Evolutionary conservation across 2,329 filamentous ascomycete species (phyloP).

Genomic region (Alternaria solani): DNA sequence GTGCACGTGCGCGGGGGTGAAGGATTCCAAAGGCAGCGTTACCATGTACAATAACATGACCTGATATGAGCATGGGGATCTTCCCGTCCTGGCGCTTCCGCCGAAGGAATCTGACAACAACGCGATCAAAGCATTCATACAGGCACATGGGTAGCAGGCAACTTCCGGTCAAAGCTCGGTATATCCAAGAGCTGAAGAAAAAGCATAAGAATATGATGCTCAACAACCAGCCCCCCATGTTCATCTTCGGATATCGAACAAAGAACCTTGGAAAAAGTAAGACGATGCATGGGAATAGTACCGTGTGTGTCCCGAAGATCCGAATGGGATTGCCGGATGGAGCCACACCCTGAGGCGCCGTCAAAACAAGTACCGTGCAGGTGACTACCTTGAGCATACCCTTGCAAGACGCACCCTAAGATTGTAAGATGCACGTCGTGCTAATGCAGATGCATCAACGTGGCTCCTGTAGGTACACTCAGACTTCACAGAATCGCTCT

Average conservation of each 20-base stretch:
- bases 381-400: conserved; percentile 4
- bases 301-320: neutral
- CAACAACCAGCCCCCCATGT: conserved; percentile 3
- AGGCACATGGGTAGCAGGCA: conserved; percentile 3
- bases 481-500: neutral
- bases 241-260: neutral
- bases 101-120: conserved; percentile 2
- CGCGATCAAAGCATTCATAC: conserved; percentile 1
- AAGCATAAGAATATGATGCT: neutral
- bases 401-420: neutral
- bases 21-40: neutral
- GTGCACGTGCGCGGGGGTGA: conserved; percentile 1
- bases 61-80: neutral
- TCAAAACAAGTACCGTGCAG: conserved; percentile 6
- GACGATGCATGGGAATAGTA: neutral
- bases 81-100: conserved; percentile 16
- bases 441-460: conserved; percentile 25
- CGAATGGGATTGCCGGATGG: conserved; percentile 2
- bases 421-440: conserved; percentile 1
- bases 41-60: conserved; percentile 6
- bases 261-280: conserved; percentile 3
- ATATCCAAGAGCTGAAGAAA: neutral
- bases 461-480: conserved; percentile 32
- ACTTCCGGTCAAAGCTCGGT: neutral
- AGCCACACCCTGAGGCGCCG: neutral